Percentiles rank a stretch among this genome's conserved stretches.
These are phyloP conservation scores for Colletotrichum tamarilloi DNA, from an alignment of 2,329 filamentous ascomycete species.

Conservation along the genomic window DNA sequence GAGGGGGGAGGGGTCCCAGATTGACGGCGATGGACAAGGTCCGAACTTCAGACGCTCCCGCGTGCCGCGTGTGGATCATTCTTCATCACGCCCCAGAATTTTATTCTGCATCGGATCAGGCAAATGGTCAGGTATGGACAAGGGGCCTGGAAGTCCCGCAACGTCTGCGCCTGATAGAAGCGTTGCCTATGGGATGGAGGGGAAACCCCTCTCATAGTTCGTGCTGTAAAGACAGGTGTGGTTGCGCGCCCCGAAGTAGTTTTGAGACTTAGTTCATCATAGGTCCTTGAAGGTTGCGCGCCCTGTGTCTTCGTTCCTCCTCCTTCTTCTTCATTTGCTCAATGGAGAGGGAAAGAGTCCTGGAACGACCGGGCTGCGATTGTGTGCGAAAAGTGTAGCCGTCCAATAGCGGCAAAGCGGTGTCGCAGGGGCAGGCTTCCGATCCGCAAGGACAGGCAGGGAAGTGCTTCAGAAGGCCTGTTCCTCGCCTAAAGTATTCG, in stretches of 20 bases:
- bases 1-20: not conserved
- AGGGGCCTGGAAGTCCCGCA: not conserved
- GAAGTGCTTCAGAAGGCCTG: not conserved
- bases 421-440: conserved; percentile 1
- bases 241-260: no score
- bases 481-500: not conserved
- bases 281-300: no score
- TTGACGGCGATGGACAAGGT: conserved; percentile 2
- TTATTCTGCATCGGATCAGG: not conserved
- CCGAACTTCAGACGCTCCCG: not conserved
- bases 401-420: not conserved
- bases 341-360: no score
- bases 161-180: not conserved
- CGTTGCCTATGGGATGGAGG: no score
- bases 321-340: no score
- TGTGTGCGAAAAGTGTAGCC: not conserved
- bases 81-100: conserved; percentile 9
- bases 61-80: not conserved
- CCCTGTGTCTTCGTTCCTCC: no score
- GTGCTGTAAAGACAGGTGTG: no score
- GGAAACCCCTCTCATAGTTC: no score
- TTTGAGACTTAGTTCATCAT: no score
- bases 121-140: conserved; percentile 2
- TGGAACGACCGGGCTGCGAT: no score
- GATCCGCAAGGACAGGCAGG: not conserved